phyloP scores from a whole-genome alignment of 805 yeast genomes.

The Brettanomyces bruxellensis region DNA sequence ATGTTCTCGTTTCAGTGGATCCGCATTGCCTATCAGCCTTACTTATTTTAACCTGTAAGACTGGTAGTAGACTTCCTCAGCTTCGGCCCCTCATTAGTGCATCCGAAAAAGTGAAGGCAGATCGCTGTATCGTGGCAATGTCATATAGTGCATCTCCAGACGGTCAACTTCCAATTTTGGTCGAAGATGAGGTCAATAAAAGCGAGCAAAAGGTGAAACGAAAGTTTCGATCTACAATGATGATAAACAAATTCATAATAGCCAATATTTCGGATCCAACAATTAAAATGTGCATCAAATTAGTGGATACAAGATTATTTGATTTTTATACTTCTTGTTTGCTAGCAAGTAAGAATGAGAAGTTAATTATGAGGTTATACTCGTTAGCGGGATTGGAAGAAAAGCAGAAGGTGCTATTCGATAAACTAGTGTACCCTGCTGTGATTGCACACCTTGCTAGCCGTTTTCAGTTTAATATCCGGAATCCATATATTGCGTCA shows the following conservation, averaged over 20 bases:
- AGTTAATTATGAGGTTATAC: conserved; percentile 5
- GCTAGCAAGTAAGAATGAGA: conserved; percentile 3
- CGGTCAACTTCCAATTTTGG: conserved; percentile 43
- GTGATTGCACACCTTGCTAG: conserved; percentile 4
- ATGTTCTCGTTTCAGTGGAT: conserved; percentile 40
- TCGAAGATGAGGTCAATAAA: conserved; percentile 38
- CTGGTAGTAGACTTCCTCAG: conserved; percentile 34
- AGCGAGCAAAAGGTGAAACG: conserved; percentile 20
- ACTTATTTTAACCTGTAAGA: conserved; percentile 37
- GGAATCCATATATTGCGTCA: conserved; percentile 1
- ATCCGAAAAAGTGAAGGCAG: conserved; percentile 4
- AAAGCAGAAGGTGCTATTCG: conserved; percentile 1
- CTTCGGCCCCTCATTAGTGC: conserved; percentile 2
- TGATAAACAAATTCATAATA: conserved; percentile 28
- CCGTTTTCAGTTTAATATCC: conserved; percentile 5
- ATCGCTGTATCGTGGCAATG: conserved; percentile 32
- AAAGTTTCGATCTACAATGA: conserved; percentile 27
- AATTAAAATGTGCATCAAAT: conserved; percentile 27
- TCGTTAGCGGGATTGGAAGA: conserved; percentile 3
- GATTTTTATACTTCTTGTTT: conserved; percentile 32
- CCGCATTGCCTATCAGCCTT: conserved; percentile 45
- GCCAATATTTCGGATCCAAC: conserved; percentile 23
- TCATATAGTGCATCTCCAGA: conserved; percentile 42
- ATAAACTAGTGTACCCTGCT: conserved; percentile 6
- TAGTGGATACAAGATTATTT: conserved; percentile 39